These are phyloP conservation scores for Amaranthus palmeri DNA, from an alignment of 148 eudicot species.

Conservation along the genomic window DNA sequence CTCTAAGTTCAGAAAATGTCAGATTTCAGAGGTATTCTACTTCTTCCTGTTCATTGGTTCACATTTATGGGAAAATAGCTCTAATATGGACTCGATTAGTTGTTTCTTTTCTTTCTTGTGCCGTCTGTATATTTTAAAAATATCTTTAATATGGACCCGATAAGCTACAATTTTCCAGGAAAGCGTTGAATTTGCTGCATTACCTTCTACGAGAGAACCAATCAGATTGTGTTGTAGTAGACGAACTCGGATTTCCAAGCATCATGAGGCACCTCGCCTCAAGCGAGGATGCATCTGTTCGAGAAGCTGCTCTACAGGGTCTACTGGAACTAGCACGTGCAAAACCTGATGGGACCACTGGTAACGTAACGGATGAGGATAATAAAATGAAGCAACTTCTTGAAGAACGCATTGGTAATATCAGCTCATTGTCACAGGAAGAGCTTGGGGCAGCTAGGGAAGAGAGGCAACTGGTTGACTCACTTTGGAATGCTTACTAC, in stretches of 20 bases:
- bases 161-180: slow-evolving; percentile 46
- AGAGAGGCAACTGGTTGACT: slow-evolving; percentile 76
- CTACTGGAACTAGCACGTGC: slow-evolving; percentile 61
- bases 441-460: slow-evolving; percentile 69
- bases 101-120: too few species aligned
- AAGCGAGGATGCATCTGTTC: slow-evolving; percentile 58
- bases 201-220: slow-evolving; percentile 65
- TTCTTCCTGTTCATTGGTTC: neutral
- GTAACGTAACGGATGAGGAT: slow-evolving; percentile 40
- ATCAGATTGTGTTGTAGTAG: slow-evolving; percentile 44
- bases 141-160: neutral
- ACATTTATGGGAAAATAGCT: neutral
- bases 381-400: slow-evolving; percentile 65
- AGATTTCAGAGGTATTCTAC: slow-evolving; percentile 71
- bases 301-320: slow-evolving; percentile 81
- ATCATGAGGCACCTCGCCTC: slow-evolving; percentile 76
- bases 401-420: slow-evolving; percentile 54
- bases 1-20: slow-evolving; percentile 62
- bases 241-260: slow-evolving; percentile 80
- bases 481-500: slow-evolving; percentile 62
- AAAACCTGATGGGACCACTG: slow-evolving; percentile 21
- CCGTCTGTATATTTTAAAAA: too few species aligned
- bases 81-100: too few species aligned
- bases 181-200: slow-evolving; percentile 83
- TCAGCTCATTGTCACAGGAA: slow-evolving; percentile 67